Evolutionary conservation across 1,284 basidiomycete genomes (phyloP), one percentile per base, ranked within the genome.

Genomic region (Papiliotrema nemorosa): DNA sequence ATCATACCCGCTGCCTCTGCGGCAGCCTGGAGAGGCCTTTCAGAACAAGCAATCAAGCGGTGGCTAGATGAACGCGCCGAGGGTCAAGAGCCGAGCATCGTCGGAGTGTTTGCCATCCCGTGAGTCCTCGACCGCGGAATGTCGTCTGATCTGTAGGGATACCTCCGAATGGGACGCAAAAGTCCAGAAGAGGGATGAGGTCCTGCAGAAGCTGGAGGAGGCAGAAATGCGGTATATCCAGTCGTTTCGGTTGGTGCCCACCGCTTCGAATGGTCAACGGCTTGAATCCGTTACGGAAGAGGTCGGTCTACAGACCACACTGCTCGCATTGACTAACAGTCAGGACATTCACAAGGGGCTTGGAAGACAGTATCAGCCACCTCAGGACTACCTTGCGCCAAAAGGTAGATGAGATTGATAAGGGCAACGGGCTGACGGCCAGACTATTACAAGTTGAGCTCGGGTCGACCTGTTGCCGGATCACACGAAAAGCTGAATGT

Each of bases 181-280:
- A 22, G 84, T 89, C 38, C 79, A 82, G 25, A 82, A 88, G 67
- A 79, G 88, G 22, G 84, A 86, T 54, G 78, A 81, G 59, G 82
- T 88, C 20, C 74, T 90, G 21, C 81, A 87, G 55, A 81, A 84
- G 53, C 78, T 90, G 7, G 87, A 90, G 73, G 80, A 84, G 44
- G 84, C 86, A 2, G 87, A 89, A 73, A 81, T 84, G 5, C 80
- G 79, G 61, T 89, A 88, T 64, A 87, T 90, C 58, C 77, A 78
- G 45, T 86, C 85, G 0, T 88, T 88, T 76, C 49, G 47, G 1
- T 18, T 47, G 10, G 29, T 38, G 9, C 44, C 45, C 5, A 76
- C 46, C n/a, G 25, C 25, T 41, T 50, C 55, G 13, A 51, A 38
- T 7, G 45, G 42, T 1, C 36, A 33, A 5, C 24, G 38, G 9